Percentiles rank a stretch among this genome's conserved stretches.
These are phyloP conservation scores for Brassica hybrid DNA, from an alignment of 441 rosid genomes.

Conservation along the genomic window DNA sequence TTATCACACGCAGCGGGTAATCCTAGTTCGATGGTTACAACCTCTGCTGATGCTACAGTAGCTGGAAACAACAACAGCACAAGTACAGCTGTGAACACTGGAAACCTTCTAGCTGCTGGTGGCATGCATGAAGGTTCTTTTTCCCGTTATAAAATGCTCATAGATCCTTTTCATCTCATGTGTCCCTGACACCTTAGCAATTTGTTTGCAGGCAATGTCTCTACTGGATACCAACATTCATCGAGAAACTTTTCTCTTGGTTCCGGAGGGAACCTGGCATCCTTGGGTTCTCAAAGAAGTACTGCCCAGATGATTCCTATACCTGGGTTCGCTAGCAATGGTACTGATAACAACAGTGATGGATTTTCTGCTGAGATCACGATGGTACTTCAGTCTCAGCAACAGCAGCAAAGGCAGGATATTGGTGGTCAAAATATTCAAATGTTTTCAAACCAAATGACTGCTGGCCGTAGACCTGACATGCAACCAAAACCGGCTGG, in stretches of 20 bases:
- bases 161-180: slow-evolving; percentile 37
- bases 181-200: slow-evolving; percentile 36
- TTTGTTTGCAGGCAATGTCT: slow-evolving; percentile 60
- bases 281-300: slow-evolving; percentile 62
- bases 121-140: slow-evolving; percentile 58
- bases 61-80: slow-evolving; percentile 59
- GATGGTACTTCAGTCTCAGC: slow-evolving; percentile 65
- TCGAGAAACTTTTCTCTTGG: slow-evolving; percentile 66
- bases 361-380: slow-evolving; percentile 81
- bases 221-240: slow-evolving; percentile 81
- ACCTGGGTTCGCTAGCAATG: slow-evolving; percentile 70
- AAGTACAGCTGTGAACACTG: slow-evolving; percentile 56
- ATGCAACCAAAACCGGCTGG: slow-evolving; percentile 80
- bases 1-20: slow-evolving; percentile 62
- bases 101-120: slow-evolving; percentile 56
- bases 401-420: slow-evolving; percentile 72
- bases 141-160: slow-evolving; percentile 56
- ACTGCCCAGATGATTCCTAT: slow-evolving; percentile 95
- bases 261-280: slow-evolving; percentile 77
- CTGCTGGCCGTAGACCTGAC: slow-evolving; percentile 63
- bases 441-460: slow-evolving; percentile 69
- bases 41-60: slow-evolving; percentile 69
- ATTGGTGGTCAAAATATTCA: slow-evolving; percentile 72
- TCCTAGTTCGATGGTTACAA: slow-evolving; percentile 56
- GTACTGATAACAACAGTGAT: slow-evolving; percentile 46